Conservation (phyloP, 441 rosid genomes). For the Isatis lusitanica region DNA sequence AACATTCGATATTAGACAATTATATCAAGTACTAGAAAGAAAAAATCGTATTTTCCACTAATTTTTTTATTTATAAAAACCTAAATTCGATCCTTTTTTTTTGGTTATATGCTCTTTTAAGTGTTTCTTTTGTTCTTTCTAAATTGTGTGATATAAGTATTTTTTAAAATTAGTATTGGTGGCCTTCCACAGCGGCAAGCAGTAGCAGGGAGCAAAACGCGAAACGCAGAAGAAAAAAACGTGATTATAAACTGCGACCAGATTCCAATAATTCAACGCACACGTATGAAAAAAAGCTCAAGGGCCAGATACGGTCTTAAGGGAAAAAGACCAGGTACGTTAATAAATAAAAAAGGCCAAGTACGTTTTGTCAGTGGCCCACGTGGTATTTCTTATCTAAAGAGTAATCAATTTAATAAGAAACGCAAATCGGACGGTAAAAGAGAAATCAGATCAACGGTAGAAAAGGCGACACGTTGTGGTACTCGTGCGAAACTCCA, state of each 20-base stretch:
- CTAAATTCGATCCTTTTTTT: too few species aligned
- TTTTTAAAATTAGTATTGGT: background rate
- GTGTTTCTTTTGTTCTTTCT: too few species aligned
- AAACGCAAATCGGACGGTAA: background rate
- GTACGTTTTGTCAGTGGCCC: conserved; percentile 10
- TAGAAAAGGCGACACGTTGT: background rate
- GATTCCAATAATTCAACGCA: background rate
- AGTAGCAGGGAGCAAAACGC: background rate
- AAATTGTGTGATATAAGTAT: background rate
- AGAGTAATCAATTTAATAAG: background rate
- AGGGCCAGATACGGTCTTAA: conserved; percentile 23
- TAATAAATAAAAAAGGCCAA: background rate
- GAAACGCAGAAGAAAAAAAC: background rate
- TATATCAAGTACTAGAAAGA: background rate
- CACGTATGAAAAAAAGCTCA: conserved; percentile 11
- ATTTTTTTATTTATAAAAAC: too few species aligned
- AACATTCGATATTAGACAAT: background rate
- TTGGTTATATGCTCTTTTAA: too few species aligned
- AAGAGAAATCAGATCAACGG: conserved; percentile 9
- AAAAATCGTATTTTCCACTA: background rate
- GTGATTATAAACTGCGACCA: background rate
- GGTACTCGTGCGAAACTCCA: conserved; percentile 2
- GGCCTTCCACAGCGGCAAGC: background rate
- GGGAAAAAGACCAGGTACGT: conserved; percentile 25
- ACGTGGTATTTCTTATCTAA: conserved; percentile 21